Evolutionary conservation across 2,329 filamentous ascomycete genomes (phyloP).

Genomic region (Ramichloridium luteum): DNA sequence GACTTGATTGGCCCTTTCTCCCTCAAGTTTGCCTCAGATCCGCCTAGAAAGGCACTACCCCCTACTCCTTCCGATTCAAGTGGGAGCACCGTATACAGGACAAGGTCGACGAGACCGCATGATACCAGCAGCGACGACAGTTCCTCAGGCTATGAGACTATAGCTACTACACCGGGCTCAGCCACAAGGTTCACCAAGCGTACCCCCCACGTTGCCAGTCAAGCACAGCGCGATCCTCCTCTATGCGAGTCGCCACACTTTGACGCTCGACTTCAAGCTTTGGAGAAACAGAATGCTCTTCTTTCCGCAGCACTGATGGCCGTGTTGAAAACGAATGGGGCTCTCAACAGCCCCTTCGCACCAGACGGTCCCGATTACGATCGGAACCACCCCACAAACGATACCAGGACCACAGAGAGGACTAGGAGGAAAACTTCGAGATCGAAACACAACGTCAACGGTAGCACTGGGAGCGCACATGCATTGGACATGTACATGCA

Average conservation of each 20-base stretch:
- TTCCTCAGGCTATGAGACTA: conserved; percentile 1
- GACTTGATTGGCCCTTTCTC: too few relatives aligned
- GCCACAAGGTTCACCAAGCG: too few relatives aligned
- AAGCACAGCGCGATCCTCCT: conserved; percentile 7
- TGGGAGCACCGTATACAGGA: neutral
- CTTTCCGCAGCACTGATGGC: conserved; percentile 30
- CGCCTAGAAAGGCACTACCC: too few relatives aligned
- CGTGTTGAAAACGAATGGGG: conserved; percentile 27
- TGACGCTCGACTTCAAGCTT: conserved; percentile 25
- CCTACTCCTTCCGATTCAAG: too few relatives aligned
- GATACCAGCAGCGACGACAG: neutral
- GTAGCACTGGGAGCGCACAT: conserved; percentile 21
- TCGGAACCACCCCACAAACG: too few relatives aligned
- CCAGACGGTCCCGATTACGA: conserved; percentile 1
- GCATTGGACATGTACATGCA: conserved; percentile 26
- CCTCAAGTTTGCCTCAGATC: too few relatives aligned
- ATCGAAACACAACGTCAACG: conserved; percentile 14
- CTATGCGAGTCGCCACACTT: conserved; percentile 12
- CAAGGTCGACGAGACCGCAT: too few relatives aligned
- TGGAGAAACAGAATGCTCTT: conserved; percentile 29
- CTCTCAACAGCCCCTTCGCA: conserved; percentile 19
- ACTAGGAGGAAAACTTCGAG: too few relatives aligned
- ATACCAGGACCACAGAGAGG: too few relatives aligned
- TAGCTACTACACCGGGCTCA: too few relatives aligned
- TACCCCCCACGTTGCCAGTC: conserved; percentile 15